Conservation (phyloP, 345 rosid genomes). For the Salix dunnii region DNA sequence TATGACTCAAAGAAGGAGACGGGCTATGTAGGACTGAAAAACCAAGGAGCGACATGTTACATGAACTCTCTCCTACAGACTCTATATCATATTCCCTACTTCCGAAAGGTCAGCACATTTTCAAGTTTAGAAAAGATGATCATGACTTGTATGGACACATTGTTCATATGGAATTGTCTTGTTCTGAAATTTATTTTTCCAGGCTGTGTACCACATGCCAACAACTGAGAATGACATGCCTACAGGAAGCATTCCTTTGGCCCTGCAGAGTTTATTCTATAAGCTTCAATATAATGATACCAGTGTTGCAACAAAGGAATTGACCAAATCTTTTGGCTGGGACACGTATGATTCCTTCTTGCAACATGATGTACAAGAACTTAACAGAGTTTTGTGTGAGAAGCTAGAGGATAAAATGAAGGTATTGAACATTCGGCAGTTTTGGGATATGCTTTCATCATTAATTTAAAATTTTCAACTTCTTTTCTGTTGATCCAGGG, state of each 20-base stretch:
- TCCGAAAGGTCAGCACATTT: constrained; percentile 66
- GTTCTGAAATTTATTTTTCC: constrained; percentile 17
- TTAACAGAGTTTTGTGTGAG: constrained; percentile 86
- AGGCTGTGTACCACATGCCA: constrained; percentile 99
- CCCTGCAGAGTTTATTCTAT: constrained; percentile 94
- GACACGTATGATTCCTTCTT: constrained; percentile 93
- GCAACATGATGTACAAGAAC: constrained; percentile 99
- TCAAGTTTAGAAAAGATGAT: neutral
- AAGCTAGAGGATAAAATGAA: constrained; percentile 98
- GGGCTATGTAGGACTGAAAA: constrained; percentile 94
- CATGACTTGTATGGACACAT: constrained; percentile 4
- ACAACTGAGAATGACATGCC: constrained; percentile 92
- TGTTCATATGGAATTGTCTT: neutral
- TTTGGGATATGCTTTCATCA: neutral
- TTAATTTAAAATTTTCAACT: constrained; percentile 5
- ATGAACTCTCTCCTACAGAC: constrained; percentile 96
- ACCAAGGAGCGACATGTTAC: constrained; percentile 99
- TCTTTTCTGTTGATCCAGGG: constrained; percentile 43
- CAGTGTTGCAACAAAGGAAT: constrained; percentile 92
- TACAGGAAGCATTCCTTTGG: constrained; percentile 90
- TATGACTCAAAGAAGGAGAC: constrained; percentile 96
- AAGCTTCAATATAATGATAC: constrained; percentile 91
- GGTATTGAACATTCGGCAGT: constrained; percentile 30
- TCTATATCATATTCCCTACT: constrained; percentile 89
- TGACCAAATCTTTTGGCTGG: constrained; percentile 98